Percentiles rank a stretch among this genome's conserved stretches.
Conservation (phyloP, 2,329 filamentous ascomycete species). For the Mycosphaerella arachidis region DNA sequence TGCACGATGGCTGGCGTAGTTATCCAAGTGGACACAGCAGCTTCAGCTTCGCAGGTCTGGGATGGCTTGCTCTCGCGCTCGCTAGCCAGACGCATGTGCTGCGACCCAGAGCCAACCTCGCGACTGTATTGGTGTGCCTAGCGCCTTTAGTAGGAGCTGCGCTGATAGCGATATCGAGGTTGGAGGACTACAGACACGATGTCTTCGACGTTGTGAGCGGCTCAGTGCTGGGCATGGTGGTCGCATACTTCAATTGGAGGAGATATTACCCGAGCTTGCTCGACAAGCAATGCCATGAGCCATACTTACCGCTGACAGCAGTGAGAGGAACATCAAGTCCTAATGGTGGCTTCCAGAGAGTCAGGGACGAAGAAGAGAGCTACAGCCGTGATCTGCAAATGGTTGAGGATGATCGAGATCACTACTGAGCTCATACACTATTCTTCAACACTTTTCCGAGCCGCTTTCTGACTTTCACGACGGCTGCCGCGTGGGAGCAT, state of each 20-base stretch:
- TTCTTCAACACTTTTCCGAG: no score
- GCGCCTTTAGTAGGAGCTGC: conserved; percentile 54
- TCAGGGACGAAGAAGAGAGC: conserved; percentile 44
- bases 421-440: neutral
- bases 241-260: conserved; percentile 57
- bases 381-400: conserved; percentile 2
- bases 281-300: conserved; percentile 48
- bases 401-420: neutral
- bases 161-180: conserved; percentile 57
- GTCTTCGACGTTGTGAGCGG: conserved; percentile 59
- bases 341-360: conserved; percentile 33
- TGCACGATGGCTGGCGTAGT: conserved; percentile 80
- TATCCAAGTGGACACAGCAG: conserved; percentile 78
- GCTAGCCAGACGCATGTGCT: conserved; percentile 61
- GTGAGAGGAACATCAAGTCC: conserved; percentile 17
- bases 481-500: no score
- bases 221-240: conserved; percentile 49
- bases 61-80: conserved; percentile 56
- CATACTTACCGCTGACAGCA: conserved; percentile 40
- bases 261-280: conserved; percentile 56
- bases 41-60: conserved; percentile 73
- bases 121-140: conserved; percentile 51
- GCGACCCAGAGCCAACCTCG: conserved; percentile 54
- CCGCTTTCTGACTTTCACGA: no score
- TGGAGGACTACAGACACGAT: conserved; percentile 62